These are phyloP conservation scores for Lichina pygmaea DNA, from an alignment of 495 filamentous ascomycete genomes.

Conservation along the genomic window DNA sequence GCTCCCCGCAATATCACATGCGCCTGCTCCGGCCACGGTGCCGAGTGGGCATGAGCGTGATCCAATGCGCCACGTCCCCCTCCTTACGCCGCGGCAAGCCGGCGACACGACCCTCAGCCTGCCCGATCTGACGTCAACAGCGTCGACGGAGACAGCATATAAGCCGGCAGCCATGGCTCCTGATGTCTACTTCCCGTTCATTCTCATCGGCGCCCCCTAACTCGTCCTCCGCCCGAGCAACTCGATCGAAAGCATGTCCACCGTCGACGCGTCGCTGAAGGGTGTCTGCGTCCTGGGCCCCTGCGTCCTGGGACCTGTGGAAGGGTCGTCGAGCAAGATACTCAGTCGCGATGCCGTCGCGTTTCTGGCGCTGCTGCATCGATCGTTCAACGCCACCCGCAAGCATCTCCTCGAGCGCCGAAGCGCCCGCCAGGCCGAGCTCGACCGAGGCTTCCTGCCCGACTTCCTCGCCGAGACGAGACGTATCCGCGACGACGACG, in stretches of 20 bases:
- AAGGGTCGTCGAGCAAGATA: slow-evolving; percentile 63
- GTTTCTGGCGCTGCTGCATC: slow-evolving; percentile 83
- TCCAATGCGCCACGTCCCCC: background rate
- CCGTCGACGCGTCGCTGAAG: slow-evolving; percentile 49
- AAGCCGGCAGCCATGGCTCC: no score
- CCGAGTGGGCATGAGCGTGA: no score
- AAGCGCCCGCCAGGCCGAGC: slow-evolving; percentile 66
- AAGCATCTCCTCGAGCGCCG: slow-evolving; percentile 77
- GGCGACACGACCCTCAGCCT: no score
- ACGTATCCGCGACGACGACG: slow-evolving; percentile 79
- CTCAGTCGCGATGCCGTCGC: slow-evolving; percentile 74
- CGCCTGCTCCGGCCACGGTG: no score
- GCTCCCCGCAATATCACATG: no score
- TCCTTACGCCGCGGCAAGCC: no score
- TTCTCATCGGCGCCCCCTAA: background rate
- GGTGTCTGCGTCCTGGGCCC: slow-evolving; percentile 48
- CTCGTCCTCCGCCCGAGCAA: background rate
- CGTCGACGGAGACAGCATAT: no score
- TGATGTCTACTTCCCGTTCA: no score
- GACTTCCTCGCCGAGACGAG: slow-evolving; percentile 94
- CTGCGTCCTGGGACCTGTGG: slow-evolving; percentile 25
- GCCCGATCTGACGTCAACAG: no score
- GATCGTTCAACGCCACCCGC: slow-evolving; percentile 75
- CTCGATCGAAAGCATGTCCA: slow-evolving; percentile 27
- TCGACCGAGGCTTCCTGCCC: slow-evolving; percentile 73